Evolutionary conservation across 495 filamentous ascomycete species (phyloP), one percentile per base, ranked within the genome.

Genomic region (Neurospora africana): DNA sequence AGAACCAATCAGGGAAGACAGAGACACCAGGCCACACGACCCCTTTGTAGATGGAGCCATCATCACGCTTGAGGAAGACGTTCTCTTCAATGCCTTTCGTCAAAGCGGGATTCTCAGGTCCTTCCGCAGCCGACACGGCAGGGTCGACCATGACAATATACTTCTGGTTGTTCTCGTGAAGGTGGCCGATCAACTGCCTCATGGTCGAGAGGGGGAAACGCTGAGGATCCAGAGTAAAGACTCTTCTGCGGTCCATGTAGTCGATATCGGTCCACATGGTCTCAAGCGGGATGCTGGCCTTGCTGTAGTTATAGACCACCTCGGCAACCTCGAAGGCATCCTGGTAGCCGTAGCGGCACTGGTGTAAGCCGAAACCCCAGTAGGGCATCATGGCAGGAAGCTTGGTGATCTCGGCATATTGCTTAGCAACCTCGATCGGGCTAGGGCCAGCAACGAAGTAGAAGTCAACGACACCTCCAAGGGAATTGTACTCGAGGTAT

Each of bases 211-310:
- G 73, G 0, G 92, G 89, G 79, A 91, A 97, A 41, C 91, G 85
- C 4, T 91, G 83, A 0, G 90, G 87, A 75, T 95, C 93, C 21
- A 93, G 82, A 2, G 91, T 90, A 79, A 97, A 95, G 67, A 93
- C 87, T 73, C 82, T 84, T 78, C 91, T 82, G 13, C 76, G 73
- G 75, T 89, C 84, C 90, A 93, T 93, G 78, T 94, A 93, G 76
- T 93, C 89, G 68, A 95, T 95, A 76, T 95, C 92, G 5, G 91
- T 95, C 93, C 93, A 96, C 89, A 94, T 92, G 0, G 91, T 93
- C 79, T 97, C 93, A 9, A 97, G 82, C 0, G 93, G 93, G 73
- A 96, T 96, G 9, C 81, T 80, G 13, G 93, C 92, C 38, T 83
- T 78, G 71, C 87, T 90, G 82, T 96, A 95, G 79, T 95, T 96